A percentile compares a stretch with the other conserved stretches of the same genome.
phyloP scores from a whole-genome alignment of 768 basidiomycete genomes.

The Gymnopilus dilepis region DNA sequence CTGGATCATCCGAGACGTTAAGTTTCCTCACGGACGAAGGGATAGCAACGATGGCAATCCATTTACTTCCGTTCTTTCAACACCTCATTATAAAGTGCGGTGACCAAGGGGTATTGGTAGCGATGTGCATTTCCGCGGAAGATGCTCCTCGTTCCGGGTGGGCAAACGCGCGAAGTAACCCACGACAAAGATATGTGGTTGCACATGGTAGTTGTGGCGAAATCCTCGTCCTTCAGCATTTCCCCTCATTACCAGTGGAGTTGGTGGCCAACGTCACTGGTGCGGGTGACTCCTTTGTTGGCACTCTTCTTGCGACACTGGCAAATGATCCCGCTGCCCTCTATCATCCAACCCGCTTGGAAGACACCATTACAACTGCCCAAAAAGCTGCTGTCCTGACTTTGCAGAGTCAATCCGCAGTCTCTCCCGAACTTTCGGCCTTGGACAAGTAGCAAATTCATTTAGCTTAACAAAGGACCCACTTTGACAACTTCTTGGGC shows the following conservation, averaged over 20 bases:
- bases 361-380: conserved; percentile 52
- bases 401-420: conserved; percentile 60
- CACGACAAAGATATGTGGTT: conserved; percentile 53
- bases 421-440: conserved; percentile 66
- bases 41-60: conserved; percentile 78
- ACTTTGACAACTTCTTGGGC: conserved; percentile 64
- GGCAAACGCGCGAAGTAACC: conserved; percentile 53
- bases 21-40: conserved; percentile 73
- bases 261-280: conserved; percentile 80
- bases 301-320: conserved; percentile 77
- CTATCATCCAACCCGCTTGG: conserved; percentile 48
- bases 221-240: conserved; percentile 72
- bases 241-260: conserved; percentile 57
- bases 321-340: conserved; percentile 49
- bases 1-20: conserved; percentile 45
- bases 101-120: conserved; percentile 64
- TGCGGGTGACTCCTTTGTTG: conserved; percentile 91
- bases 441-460: conserved; percentile 21
- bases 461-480: conserved; percentile 49
- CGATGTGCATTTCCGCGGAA: conserved; percentile 55
- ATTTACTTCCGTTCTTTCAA: conserved; percentile 84
- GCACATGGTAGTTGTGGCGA: conserved; percentile 51
- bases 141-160: conserved; percentile 53
- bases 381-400: conserved; percentile 71
- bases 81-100: conserved; percentile 89